Evolutionary conservation across 106 monocot genomes (phyloP).

Genomic region (Allium sativum): DNA sequence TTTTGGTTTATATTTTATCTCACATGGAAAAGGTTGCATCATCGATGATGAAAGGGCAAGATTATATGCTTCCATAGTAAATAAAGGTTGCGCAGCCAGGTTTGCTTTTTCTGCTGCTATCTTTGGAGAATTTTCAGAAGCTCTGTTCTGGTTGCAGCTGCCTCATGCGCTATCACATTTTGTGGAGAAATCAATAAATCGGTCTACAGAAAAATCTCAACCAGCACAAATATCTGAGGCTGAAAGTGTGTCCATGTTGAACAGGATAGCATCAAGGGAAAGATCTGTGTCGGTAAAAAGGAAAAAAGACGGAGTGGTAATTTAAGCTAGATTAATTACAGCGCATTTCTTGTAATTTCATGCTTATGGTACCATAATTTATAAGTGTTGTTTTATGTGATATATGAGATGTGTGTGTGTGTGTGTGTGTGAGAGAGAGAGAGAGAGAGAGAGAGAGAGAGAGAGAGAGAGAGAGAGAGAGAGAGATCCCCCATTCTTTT

Average conservation of each 20-base stretch:
- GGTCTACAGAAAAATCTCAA: constrained; percentile 19
- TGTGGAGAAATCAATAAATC: constrained; percentile 46
- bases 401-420: too few relatives aligned
- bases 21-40: constrained; percentile 44
- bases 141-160: constrained; percentile 89
- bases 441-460: too few relatives aligned
- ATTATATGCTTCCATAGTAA: constrained; percentile 61
- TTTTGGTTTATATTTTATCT: not conserved
- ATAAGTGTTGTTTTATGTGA: too few relatives aligned
- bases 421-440: too few relatives aligned
- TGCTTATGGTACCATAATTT: too few relatives aligned
- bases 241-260: constrained; percentile 29
- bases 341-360: too few relatives aligned
- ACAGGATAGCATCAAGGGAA: constrained; percentile 33
- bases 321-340: not conserved
- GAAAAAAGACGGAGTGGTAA: constrained; percentile 23
- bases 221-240: constrained; percentile 25
- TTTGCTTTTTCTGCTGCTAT: constrained; percentile 93
- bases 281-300: constrained; percentile 24
- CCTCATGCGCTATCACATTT: constrained; percentile 77
- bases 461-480: too few relatives aligned
- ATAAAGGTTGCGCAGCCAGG: constrained; percentile 68
- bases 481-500: too few relatives aligned
- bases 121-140: constrained; percentile 88
- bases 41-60: constrained; percentile 73